Conservation (phyloP, 805 yeast species). For the Naumovozyma dairenensis region DNA sequence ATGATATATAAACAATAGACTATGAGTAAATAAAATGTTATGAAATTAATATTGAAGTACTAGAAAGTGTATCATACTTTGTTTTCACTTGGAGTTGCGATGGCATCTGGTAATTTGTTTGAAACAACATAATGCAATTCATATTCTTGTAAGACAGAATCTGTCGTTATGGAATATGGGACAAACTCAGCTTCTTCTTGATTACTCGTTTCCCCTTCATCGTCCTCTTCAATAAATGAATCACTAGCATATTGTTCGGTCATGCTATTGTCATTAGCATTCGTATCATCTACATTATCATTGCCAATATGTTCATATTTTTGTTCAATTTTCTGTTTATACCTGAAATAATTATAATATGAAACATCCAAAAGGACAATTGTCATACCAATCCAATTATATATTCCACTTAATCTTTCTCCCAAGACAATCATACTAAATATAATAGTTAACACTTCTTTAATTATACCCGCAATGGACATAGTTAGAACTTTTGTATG, state of each 20-base stretch:
- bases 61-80: too few relatives aligned
- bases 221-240: too few relatives aligned
- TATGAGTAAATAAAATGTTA: too few relatives aligned
- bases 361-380: slow-evolving; percentile 70
- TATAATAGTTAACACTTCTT: slow-evolving; percentile 76
- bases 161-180: slow-evolving; percentile 1
- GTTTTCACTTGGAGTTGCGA: not conserved
- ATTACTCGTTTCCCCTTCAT: not conserved
- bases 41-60: too few relatives aligned
- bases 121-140: slow-evolving; percentile 4
- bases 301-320: not conserved
- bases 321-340: slow-evolving; percentile 12
- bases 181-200: not conserved
- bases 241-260: not conserved
- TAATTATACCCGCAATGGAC: slow-evolving; percentile 85
- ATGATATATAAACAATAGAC: too few relatives aligned
- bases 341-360: slow-evolving; percentile 71
- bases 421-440: slow-evolving; percentile 61
- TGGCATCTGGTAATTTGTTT: not conserved
- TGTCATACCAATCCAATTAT: slow-evolving; percentile 65
- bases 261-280: too few relatives aligned
- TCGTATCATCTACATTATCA: not conserved
- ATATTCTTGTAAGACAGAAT: slow-evolving; percentile 6
- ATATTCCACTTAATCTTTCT: slow-evolving; percentile 49
- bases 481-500: slow-evolving; percentile 78